A percentile compares a stretch with the other conserved stretches of the same genome.
Conservation (phyloP, 345 rosid genomes). For the Syzygium oleosum region DNA sequence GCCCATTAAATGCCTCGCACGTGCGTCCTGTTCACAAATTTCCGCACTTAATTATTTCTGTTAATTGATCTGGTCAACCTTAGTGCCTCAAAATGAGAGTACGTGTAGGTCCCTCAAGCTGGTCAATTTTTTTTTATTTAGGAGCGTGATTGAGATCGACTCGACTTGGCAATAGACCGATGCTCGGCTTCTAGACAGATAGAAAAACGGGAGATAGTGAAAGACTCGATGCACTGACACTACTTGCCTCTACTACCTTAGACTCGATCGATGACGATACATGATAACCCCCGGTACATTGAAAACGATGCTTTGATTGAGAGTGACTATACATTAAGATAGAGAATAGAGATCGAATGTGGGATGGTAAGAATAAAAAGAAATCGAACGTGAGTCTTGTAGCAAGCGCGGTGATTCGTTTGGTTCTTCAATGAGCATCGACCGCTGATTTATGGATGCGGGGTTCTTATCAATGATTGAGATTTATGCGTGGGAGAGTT, state of each 20-base stretch:
- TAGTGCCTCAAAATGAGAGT: neutral
- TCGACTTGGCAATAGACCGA: neutral
- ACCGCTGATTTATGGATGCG: neutral
- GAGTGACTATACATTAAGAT: neutral
- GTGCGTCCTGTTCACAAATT: neutral
- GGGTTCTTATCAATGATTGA: neutral
- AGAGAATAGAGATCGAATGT: neutral
- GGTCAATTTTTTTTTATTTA: neutral
- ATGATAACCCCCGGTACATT: neutral
- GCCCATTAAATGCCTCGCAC: neutral
- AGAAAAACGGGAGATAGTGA: neutral
- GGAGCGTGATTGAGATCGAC: neutral
- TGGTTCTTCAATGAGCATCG: neutral
- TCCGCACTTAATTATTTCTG: neutral
- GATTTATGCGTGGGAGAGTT: neutral
- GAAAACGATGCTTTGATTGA: neutral
- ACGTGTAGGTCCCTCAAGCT: neutral
- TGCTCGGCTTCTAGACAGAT: rapidly evolving
- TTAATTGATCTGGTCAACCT: neutral
- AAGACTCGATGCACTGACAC: neutral
- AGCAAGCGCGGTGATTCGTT: neutral
- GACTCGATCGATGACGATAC: neutral
- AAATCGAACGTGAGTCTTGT: neutral
- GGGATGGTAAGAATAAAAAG: neutral
- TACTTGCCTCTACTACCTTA: neutral